These are phyloP conservation scores for Paraphoma sp. DNA, from an alignment of 2,329 filamentous ascomycete species.

Conservation along the genomic window DNA sequence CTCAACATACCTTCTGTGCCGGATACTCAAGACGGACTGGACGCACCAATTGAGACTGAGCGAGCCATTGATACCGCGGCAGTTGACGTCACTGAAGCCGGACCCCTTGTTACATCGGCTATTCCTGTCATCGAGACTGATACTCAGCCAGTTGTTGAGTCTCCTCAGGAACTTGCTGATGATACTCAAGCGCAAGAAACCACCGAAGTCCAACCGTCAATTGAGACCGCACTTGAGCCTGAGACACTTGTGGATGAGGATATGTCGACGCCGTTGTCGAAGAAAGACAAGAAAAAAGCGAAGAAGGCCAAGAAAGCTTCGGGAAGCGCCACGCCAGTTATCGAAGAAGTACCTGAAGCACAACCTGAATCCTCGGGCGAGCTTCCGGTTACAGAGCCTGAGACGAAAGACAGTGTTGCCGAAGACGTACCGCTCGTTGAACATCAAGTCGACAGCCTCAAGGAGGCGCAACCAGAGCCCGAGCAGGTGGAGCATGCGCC, in stretches of 20 bases:
- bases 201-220: not conserved
- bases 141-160: not conserved
- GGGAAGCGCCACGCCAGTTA: constrained; percentile 15
- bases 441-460: no score
- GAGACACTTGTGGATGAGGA: constrained; percentile 5
- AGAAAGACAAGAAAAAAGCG: constrained; percentile 40
- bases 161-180: no score
- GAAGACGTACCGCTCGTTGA: no score
- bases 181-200: not conserved
- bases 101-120: not conserved
- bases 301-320: constrained; percentile 38
- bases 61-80: not conserved
- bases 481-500: constrained; percentile 4
- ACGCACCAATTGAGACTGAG: constrained; percentile 1
- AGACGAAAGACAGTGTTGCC: not conserved
- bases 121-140: not conserved
- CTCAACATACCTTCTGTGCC: not conserved
- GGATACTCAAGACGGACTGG: not conserved
- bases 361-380: constrained; percentile 4
- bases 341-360: constrained; percentile 8
- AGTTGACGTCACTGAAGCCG: not conserved
- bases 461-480: not conserved
- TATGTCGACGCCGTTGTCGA: constrained; percentile 13
- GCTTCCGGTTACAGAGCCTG: not conserved
- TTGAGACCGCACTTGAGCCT: not conserved